These are phyloP conservation scores for Calocybe cyanea DNA, from an alignment of 768 basidiomycete species.

Conservation along the genomic window DNA sequence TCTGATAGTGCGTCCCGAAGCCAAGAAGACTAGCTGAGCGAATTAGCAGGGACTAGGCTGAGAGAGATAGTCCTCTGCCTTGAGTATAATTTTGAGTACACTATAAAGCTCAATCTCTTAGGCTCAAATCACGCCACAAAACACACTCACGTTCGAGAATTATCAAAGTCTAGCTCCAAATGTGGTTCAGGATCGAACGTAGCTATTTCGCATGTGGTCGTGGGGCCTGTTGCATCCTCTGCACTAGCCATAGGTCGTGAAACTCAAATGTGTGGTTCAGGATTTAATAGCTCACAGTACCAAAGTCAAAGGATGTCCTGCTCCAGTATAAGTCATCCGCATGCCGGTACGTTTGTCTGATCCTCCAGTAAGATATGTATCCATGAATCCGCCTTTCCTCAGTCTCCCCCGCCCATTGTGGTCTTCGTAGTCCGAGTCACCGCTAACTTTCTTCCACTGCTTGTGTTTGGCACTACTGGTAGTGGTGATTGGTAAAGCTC, in stretches of 20 bases:
- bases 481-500: slow-evolving; percentile 31
- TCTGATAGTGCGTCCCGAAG: slow-evolving; percentile 90
- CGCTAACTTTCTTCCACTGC: slow-evolving; percentile 45
- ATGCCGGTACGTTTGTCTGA: slow-evolving; percentile 74
- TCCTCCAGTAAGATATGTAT: slow-evolving; percentile 51
- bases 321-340: slow-evolving; percentile 78
- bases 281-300: slow-evolving; percentile 59
- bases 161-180: slow-evolving; percentile 76
- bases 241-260: slow-evolving; percentile 39
- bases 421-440: slow-evolving; percentile 42
- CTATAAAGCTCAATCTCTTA: slow-evolving; percentile 30
- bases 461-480: slow-evolving; percentile 33
- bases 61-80: slow-evolving; percentile 39
- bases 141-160: slow-evolving; percentile 57
- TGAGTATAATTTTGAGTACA: slow-evolving; percentile 80
- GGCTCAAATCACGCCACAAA: background rate
- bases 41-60: background rate
- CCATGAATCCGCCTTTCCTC: slow-evolving; percentile 38
- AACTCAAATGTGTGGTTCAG: slow-evolving; percentile 1
- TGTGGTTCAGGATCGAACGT: slow-evolving; percentile 83
- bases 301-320: slow-evolving; percentile 74
- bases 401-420: slow-evolving; percentile 34
- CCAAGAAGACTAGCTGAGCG: slow-evolving; percentile 67
- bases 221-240: slow-evolving; percentile 77
- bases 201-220: slow-evolving; percentile 81